Evolutionary conservation across 2,329 filamentous ascomycete genomes (phyloP).

Genomic region (Macrophomina tecta): DNA sequence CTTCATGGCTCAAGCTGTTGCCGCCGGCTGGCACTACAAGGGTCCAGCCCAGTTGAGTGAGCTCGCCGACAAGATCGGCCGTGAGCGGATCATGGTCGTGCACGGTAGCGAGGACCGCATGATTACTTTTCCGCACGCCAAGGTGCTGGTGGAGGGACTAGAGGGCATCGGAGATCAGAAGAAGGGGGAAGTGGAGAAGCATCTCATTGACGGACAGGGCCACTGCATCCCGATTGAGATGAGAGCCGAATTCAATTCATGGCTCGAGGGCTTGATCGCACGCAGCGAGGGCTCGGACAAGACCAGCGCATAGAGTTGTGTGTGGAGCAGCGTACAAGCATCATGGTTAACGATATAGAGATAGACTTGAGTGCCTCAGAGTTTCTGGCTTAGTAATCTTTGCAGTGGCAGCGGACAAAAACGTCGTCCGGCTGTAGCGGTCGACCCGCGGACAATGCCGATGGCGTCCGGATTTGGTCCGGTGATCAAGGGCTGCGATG

Average conservation of each 20-base stretch:
- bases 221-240: slow-evolving; percentile 79
- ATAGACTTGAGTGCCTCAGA: not conserved
- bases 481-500: not conserved
- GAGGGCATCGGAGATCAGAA: slow-evolving; percentile 37
- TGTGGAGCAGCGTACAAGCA: not conserved
- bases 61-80: slow-evolving; percentile 72
- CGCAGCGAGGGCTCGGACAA: slow-evolving; percentile 57
- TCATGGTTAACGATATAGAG: not conserved
- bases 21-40: slow-evolving; percentile 82
- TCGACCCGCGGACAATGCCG: too few relatives aligned
- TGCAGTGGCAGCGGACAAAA: not conserved
- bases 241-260: slow-evolving; percentile 69
- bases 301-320: slow-evolving; percentile 1
- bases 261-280: slow-evolving; percentile 65
- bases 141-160: slow-evolving; percentile 70
- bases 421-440: not conserved
- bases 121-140: slow-evolving; percentile 74
- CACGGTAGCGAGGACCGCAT: slow-evolving; percentile 81
- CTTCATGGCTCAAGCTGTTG: slow-evolving; percentile 78
- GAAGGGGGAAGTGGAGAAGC: slow-evolving; percentile 58
- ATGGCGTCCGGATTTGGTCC: slow-evolving; percentile 5
- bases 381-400: too few relatives aligned
- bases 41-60: slow-evolving; percentile 67
- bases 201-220: slow-evolving; percentile 73
- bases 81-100: slow-evolving; percentile 75